Conservation (phyloP, 225 moss, liverwort and hornwort species). For the Anthoceros angustus region DNA sequence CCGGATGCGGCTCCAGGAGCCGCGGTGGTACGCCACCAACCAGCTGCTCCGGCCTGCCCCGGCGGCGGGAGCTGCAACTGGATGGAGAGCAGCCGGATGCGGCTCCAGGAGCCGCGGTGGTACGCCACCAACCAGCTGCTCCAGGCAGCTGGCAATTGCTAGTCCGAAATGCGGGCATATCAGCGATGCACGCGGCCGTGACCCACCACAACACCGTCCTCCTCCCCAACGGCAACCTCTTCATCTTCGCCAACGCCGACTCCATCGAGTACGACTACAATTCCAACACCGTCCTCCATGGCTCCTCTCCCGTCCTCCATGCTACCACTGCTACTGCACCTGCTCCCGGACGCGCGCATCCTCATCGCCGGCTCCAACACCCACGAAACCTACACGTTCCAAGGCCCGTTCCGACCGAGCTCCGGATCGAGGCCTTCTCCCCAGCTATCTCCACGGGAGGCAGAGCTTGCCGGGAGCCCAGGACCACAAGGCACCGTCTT, state of each 20-base stretch:
- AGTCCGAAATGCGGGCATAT: slow-evolving; percentile 22
- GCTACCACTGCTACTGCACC: slow-evolving; percentile 36
- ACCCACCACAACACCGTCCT: slow-evolving; percentile 17
- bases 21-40: slow-evolving; percentile 29
- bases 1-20: slow-evolving; percentile 6
- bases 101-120: slow-evolving; percentile 20
- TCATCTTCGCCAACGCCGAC: slow-evolving; percentile 29
- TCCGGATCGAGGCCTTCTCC: slow-evolving; percentile 37
- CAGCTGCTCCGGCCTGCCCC: slow-evolving; percentile 21
- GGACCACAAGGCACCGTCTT: no score
- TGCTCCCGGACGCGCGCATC: slow-evolving; percentile 11
- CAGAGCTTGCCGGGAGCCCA: no score
- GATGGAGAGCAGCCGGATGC: slow-evolving; percentile 17
- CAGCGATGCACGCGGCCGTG: slow-evolving; percentile 31
- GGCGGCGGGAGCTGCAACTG: slow-evolving; percentile 18
- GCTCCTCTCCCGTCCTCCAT: slow-evolving; percentile 34
- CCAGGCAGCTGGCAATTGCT: slow-evolving; percentile 23
- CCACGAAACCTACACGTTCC: slow-evolving; percentile 33
- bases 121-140: slow-evolving; percentile 30
- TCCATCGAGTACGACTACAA: slow-evolving; percentile 32
- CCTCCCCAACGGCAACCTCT: slow-evolving; percentile 25
- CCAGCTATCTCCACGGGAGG: slow-evolving; percentile 1
- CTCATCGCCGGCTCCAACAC: slow-evolving; percentile 38
- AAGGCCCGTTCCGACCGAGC: slow-evolving; percentile 23
- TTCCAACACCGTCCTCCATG: slow-evolving; percentile 20